Base-by-base conservation (phyloP, 2,329 filamentous ascomycete species). In the Myriosclerotinia curreyana region DNA sequence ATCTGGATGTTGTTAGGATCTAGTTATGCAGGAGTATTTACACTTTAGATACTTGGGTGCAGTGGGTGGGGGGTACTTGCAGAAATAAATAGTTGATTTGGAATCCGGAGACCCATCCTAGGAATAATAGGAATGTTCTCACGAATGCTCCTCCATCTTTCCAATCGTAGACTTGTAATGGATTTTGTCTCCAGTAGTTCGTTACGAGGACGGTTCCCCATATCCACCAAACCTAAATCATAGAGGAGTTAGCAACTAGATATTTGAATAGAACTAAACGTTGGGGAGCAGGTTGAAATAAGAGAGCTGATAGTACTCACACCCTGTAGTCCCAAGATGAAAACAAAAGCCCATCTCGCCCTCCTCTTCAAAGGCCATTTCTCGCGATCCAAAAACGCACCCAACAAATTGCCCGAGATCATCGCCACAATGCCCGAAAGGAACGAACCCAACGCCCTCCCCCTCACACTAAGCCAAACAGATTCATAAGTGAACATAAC, bases 41-140 rank as follows among this genome's bases (percentile, higher is more conserved):
- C n/a, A n/a, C n/a, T n/a, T n/a, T n/a, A n/a, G n/a, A n/a, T n/a
- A n/a, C n/a, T n/a, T n/a, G n/a, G n/a, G n/a, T n/a, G n/a, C n/a
- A n/a, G n/a, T n/a, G n/a, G 3, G 1, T 22, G 6, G 5, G 6
- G 20, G 48, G 15, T 20, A 75, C 82, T 75, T 71, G 87, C 79
- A 91, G 75, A 73, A 86, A 91, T 68, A 91, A 79, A 72, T 92
- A 92, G 73, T 91, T 91, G 9, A 90, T 69, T 75, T 91, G 88
- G 69, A 91, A 91, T 0, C 86, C 84, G 14, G 84, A 76, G 0
- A 86, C 85, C 69, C 89, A 80, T 69, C 92, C 83, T 7, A 92
- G 71, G 73, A 88, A 91, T 22, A 90, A 78, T 0, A 81, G 83
- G 69, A 91, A 92, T 0, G 81, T 86, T 48, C 80, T 79, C 0